Evolutionary conservation across 805 yeast species (phyloP).

Genomic region (Candida loeiensis): DNA sequence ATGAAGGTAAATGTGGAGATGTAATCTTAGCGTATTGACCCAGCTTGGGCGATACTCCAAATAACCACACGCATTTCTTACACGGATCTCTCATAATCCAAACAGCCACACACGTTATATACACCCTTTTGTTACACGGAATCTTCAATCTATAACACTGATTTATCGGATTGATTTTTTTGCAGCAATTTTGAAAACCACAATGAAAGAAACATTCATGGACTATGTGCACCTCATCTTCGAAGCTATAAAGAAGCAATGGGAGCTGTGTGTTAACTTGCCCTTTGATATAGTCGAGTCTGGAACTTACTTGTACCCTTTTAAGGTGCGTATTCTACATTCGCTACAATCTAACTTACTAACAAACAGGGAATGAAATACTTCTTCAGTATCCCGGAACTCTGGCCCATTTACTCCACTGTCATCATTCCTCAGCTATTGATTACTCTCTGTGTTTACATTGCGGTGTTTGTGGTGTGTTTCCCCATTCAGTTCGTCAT

Average conservation of each 20-base stretch:
- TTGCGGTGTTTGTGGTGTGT: conserved; percentile 33
- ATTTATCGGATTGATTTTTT: conserved; percentile 1
- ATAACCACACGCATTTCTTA: no score
- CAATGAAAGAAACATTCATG: neutral
- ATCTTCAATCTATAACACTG: no score
- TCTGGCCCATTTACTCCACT: conserved; percentile 47
- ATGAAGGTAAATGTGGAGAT: no score
- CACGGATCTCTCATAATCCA: no score
- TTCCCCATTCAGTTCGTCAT: conserved; percentile 45
- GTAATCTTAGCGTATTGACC: no score
- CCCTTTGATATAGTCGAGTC: conserved; percentile 15
- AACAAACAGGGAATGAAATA: conserved; percentile 38
- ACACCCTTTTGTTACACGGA: no score
- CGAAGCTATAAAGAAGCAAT: neutral
- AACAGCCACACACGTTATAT: no score
- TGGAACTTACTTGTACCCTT: conserved; percentile 22
- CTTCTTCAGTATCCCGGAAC: conserved; percentile 35
- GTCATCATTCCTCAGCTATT: conserved; percentile 45
- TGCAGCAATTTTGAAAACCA: conserved; percentile 5
- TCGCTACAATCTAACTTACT: conserved; percentile 4
- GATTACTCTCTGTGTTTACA: conserved; percentile 29
- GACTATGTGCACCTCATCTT: neutral
- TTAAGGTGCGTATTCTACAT: conserved; percentile 17
- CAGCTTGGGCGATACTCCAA: no score
- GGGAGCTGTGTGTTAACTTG: neutral